Base-by-base conservation (phyloP, 331 rosid species). In the Quercus tomentella region DNA sequence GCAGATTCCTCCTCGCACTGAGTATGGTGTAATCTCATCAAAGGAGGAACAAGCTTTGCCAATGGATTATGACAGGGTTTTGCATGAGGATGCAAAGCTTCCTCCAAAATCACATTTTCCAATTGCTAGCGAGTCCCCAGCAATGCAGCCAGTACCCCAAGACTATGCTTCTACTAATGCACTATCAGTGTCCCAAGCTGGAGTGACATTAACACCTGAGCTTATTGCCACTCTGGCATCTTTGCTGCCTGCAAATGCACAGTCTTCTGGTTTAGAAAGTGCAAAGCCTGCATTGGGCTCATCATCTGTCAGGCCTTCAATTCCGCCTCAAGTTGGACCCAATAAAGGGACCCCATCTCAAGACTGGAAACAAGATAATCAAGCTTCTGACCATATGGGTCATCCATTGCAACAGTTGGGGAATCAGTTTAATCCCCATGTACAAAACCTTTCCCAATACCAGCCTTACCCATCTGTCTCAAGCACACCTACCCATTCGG, bases 141-240 rank as follows among this genome's bases (percentile, higher is more conserved):
- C 85, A 67, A 84, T 83, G 87, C 93, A 90, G 56, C 58, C 92
- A n/a, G 80, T 73, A 74, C 85, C 85, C 22, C 82, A 78, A 33
- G 96, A 89, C 23, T 92, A 85, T 81, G 82, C 86, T 79, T 52
- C 89, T 66, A 82, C 78, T 56, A 80, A 73, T 79, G 68, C 71
- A 71, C 83, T 83, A 56, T 73, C 91, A 77, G 73, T 79, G 68
- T 87, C 97, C 51, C 97, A 91, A 83, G 84, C 93, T 83, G 97
- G 93, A 78, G 89, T 89, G 74, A 26, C 89, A n/a, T 84, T 92
- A 79, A 92, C 98, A 11, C 98, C 98, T 4, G 98, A 94, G 88
- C 97, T 94, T 65, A 87, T 94, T 88, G 97, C 97, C 68, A 87
- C 94, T 56, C 85, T 94, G 79, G 88, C 93, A 77, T 82, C 94